These are phyloP conservation scores for Sphenostylis stenocarpa DNA, from an alignment of 306 rosid genomes.

Conservation along the genomic window DNA sequence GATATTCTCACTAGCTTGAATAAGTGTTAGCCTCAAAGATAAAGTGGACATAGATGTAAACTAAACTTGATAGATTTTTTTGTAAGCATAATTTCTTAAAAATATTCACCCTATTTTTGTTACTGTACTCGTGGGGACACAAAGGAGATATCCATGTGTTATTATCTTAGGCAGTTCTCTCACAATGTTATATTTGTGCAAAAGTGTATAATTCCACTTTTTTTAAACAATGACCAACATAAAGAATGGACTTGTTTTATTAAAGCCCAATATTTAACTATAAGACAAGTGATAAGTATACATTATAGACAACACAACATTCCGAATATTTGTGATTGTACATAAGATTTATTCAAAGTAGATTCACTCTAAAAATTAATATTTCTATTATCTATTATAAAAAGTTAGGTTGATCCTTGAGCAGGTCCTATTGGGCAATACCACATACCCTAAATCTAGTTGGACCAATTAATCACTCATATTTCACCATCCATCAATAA, in stretches of 20 bases:
- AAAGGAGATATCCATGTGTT: constrained; percentile 36
- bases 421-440: too few species aligned
- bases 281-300: too few species aligned
- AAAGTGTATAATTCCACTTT: not conserved
- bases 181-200: not conserved
- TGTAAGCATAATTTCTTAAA: too few species aligned
- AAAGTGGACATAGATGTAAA: too few species aligned
- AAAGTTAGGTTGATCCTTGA: not conserved
- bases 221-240: not conserved
- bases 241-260: not conserved
- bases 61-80: too few species aligned
- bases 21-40: too few species aligned
- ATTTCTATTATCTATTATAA: not conserved
- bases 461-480: not conserved
- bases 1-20: too few species aligned
- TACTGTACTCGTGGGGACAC: too few species aligned
- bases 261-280: not conserved
- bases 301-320: not conserved
- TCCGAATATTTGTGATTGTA: too few species aligned
- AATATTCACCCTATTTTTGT: too few species aligned
- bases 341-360: too few species aligned
- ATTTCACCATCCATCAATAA: not conserved
- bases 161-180: not conserved
- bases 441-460: not conserved
- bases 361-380: too few species aligned